A percentile compares a stretch with the other conserved stretches of the same genome.
These are phyloP conservation scores for Kodamaea sp. DNA, from an alignment of 1,139 yeast genomes.

Conservation along the genomic window DNA sequence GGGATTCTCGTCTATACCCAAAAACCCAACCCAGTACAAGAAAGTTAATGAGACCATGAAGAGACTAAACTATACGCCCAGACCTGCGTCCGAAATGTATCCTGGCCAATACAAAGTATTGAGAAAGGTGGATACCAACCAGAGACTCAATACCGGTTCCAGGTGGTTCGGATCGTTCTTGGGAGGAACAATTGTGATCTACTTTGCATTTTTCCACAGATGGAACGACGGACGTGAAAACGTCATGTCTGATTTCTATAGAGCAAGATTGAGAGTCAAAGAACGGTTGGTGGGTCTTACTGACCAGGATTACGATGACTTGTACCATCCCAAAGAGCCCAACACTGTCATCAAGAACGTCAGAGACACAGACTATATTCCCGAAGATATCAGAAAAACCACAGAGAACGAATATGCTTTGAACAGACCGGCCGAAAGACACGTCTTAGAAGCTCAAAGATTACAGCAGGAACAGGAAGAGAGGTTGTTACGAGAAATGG, in stretches of 20 bases:
- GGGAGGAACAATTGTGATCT: constrained; percentile 48
- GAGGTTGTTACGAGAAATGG: constrained; percentile 57
- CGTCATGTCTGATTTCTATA: constrained; percentile 66
- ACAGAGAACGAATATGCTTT: constrained; percentile 52
- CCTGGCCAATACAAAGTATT: constrained; percentile 81
- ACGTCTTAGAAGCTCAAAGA: constrained; percentile 73
- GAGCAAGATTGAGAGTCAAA: constrained; percentile 58
- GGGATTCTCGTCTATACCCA: constrained; percentile 64
- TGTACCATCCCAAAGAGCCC: constrained; percentile 46
- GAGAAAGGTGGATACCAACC: constrained; percentile 57
- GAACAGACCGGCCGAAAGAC: constrained; percentile 73
- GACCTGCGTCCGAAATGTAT: constrained; percentile 72
- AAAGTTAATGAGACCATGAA: constrained; percentile 74
- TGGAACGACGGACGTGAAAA: constrained; percentile 88
- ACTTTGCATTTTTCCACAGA: constrained; percentile 70
- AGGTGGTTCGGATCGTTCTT: constrained; percentile 51
- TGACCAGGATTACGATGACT: constrained; percentile 64
- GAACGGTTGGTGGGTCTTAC: constrained; percentile 55
- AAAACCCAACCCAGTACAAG: constrained; percentile 67
- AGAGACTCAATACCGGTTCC: constrained; percentile 57
- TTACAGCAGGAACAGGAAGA: constrained; percentile 73
- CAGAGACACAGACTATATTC: constrained; percentile 45
- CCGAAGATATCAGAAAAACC: constrained; percentile 40
- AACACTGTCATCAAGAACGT: constrained; percentile 39
- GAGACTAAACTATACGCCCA: constrained; percentile 71